phyloP scores from a whole-genome alignment of 2,329 filamentous ascomycete species.

The Mycosphaerella sp. region DNA sequence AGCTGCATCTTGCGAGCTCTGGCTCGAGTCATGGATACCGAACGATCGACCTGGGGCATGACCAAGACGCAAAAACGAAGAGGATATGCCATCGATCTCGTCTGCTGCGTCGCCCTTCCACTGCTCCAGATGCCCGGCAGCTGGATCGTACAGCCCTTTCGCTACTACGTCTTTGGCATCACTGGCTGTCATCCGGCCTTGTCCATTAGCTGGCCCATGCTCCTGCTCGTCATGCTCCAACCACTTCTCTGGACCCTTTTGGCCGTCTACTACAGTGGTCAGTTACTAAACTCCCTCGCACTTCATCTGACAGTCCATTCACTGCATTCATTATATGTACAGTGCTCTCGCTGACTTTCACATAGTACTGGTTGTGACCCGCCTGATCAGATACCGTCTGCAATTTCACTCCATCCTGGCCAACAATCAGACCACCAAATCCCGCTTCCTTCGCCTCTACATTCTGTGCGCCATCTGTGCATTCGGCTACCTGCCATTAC shows the following conservation, averaged over 20 bases:
- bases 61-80: constrained; percentile 44
- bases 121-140: constrained; percentile 50
- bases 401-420: constrained; percentile 53
- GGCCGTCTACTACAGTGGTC: constrained; percentile 53
- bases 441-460: constrained; percentile 57
- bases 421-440: constrained; percentile 49
- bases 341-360: constrained; percentile 5
- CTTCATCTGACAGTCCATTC: background rate
- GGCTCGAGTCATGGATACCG: constrained; percentile 54
- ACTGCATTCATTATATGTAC: background rate
- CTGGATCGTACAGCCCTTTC: constrained; percentile 52
- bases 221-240: constrained; percentile 52
- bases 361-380: constrained; percentile 52
- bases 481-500: constrained; percentile 48
- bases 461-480: constrained; percentile 49
- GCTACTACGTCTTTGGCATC: constrained; percentile 55
- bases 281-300: constrained; percentile 22
- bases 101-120: constrained; percentile 53
- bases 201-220: constrained; percentile 52
- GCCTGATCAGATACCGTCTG: constrained; percentile 54
- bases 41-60: constrained; percentile 47
- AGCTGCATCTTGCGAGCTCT: constrained; percentile 56
- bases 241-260: constrained; percentile 49
- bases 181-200: constrained; percentile 52
- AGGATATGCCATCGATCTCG: constrained; percentile 45